A percentile compares a stretch with the other conserved stretches of the same genome.
phyloP scores from a whole-genome alignment of 257 asterid genomes.

The Mitragyna speciosa region DNA sequence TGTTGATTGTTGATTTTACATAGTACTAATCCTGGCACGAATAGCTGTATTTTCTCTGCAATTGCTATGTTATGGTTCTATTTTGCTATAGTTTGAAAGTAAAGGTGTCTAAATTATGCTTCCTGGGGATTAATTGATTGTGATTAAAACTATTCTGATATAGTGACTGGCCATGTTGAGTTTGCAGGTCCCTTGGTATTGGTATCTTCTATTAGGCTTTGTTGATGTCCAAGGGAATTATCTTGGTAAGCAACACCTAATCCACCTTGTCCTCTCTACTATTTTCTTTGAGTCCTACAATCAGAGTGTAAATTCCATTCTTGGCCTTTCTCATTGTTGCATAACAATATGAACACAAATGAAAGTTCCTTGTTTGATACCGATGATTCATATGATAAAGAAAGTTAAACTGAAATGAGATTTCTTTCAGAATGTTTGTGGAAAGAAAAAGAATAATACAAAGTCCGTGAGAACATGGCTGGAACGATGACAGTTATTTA shows the following conservation, averaged over 20 bases:
- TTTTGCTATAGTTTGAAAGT: background rate
- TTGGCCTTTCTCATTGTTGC: background rate
- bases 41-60: background rate
- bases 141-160: background rate
- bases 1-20: background rate
- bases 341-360: background rate
- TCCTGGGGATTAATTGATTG: background rate
- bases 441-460: background rate
- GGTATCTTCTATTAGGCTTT: slow-evolving; percentile 60
- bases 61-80: background rate
- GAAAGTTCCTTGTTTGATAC: background rate
- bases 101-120: background rate
- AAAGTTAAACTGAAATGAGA: background rate
- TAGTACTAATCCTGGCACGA: background rate
- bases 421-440: background rate
- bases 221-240: slow-evolving; percentile 74
- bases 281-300: background rate
- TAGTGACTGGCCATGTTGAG: background rate
- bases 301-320: background rate
- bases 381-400: background rate
- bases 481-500: background rate
- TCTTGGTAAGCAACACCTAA: slow-evolving; percentile 47
- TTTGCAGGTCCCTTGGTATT: slow-evolving; percentile 75
- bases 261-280: background rate
- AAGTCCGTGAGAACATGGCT: background rate